These are phyloP conservation scores for Talaromyces funiculosus DNA, from an alignment of 2,329 filamentous ascomycete species.

Conservation along the genomic window DNA sequence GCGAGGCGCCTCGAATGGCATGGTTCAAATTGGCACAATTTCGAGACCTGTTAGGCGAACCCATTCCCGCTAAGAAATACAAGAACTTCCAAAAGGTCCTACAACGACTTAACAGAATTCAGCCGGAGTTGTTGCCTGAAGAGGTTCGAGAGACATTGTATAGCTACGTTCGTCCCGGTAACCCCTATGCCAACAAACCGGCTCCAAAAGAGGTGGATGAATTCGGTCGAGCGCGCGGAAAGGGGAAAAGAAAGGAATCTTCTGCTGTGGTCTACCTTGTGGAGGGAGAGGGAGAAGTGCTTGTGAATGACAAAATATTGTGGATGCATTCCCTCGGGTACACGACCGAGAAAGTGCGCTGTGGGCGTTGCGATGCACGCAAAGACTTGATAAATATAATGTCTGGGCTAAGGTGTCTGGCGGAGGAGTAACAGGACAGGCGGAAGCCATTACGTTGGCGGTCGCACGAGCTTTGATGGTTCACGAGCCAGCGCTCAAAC, in stretches of 20 bases:
- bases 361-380: conserved; percentile 80
- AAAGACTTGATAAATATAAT: conserved; percentile 92
- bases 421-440: conserved; percentile 90
- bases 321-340: conserved; percentile 73
- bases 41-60: conserved; percentile 64
- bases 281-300: conserved; percentile 82
- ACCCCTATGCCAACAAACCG: conserved; percentile 61
- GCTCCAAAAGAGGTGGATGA: conserved; percentile 64
- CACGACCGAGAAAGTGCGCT: conserved; percentile 93
- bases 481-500: conserved; percentile 89
- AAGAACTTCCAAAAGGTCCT: conserved; percentile 68
- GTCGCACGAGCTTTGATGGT: conserved; percentile 80
- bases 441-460: conserved; percentile 86
- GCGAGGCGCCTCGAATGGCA: conserved; percentile 64
- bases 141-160: conserved; percentile 62
- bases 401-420: conserved; percentile 80
- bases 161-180: conserved; percentile 68
- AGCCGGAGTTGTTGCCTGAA: conserved; percentile 66
- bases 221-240: conserved; percentile 70
- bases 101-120: conserved; percentile 77
- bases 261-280: conserved; percentile 81
- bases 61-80: conserved; percentile 71
- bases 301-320: conserved; percentile 87
- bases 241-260: conserved; percentile 82
- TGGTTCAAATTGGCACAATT: conserved; percentile 80